These are phyloP conservation scores for Leishmania aethiopica DNA, from an alignment of 208 protist species.

Conservation along the genomic window DNA sequence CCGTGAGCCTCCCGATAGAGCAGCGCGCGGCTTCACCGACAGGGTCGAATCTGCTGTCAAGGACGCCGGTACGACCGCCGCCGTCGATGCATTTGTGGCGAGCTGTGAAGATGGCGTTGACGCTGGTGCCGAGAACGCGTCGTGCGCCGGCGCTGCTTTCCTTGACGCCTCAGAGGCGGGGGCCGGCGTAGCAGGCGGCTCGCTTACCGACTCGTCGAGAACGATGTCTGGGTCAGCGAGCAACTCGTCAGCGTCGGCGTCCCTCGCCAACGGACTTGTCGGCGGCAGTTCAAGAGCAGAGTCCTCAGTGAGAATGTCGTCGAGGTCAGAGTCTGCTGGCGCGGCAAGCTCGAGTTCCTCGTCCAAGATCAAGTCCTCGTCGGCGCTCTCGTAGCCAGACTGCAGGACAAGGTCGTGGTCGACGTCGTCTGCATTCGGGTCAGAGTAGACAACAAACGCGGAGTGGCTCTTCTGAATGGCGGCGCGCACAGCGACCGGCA, in stretches of 20 bases:
- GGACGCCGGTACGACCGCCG: background rate
- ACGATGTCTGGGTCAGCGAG: slow-evolving; percentile 28
- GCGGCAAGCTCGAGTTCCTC: slow-evolving; percentile 28
- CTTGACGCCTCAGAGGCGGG: background rate
- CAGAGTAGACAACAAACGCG: slow-evolving; percentile 6
- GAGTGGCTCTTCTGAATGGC: slow-evolving; percentile 19
- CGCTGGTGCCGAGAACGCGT: background rate
- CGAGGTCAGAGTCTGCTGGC: slow-evolving; percentile 36
- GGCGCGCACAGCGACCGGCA: slow-evolving; percentile 13
- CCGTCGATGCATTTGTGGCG: background rate
- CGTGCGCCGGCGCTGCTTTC: background rate
- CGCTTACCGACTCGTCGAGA: slow-evolving; percentile 7
- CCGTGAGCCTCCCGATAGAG: background rate
- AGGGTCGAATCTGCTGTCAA: background rate
- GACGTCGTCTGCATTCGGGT: slow-evolving; percentile 2
- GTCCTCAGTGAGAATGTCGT: slow-evolving; percentile 27
- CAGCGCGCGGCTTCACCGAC: background rate
- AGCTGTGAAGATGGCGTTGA: background rate
- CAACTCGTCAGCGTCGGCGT: slow-evolving; percentile 13
- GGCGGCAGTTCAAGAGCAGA: slow-evolving; percentile 18
- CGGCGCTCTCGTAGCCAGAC: slow-evolving; percentile 13
- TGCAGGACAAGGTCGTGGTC: slow-evolving; percentile 16
- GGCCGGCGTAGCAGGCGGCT: background rate
- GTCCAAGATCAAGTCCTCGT: slow-evolving; percentile 16
- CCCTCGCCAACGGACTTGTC: slow-evolving; percentile 5